Percentiles rank a stretch among this genome's conserved stretches.
These are phyloP conservation scores for Chrysochromulina tobinii DNA, from an alignment of 78 protist species.

Conservation along the genomic window DNA sequence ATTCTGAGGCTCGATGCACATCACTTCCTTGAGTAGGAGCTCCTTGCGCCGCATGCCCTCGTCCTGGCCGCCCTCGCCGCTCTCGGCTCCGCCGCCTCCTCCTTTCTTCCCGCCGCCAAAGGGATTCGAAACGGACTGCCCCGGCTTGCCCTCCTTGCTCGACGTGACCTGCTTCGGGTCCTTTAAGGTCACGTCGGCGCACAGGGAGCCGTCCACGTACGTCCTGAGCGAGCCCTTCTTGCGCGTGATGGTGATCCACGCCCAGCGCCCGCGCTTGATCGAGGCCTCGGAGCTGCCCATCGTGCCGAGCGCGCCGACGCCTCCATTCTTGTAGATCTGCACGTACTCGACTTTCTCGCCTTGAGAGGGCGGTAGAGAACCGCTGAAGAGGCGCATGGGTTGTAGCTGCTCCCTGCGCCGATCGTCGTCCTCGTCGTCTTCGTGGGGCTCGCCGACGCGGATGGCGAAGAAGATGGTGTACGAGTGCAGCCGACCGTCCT, in stretches of 20 bases:
- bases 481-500: neutral
- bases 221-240: neutral
- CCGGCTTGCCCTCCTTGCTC: neutral
- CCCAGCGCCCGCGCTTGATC: conserved; percentile 26
- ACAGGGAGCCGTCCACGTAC: conserved; percentile 1
- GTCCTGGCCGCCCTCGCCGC: neutral
- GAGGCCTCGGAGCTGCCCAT: neutral
- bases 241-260: conserved; percentile 17
- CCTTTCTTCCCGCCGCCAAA: too few relatives aligned
- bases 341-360: neutral
- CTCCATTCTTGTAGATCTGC: conserved; percentile 24
- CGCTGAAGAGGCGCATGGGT: neutral
- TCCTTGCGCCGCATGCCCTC: neutral
- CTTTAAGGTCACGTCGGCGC: neutral
- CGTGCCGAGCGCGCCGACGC: conserved; percentile 21
- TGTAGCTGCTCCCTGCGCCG: neutral
- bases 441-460: neutral
- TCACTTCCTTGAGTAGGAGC: neutral
- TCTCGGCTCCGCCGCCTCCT: too few relatives aligned
- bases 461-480: neutral
- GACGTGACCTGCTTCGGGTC: too few relatives aligned
- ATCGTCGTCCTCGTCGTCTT: neutral
- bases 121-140: too few relatives aligned
- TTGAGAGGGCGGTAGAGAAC: neutral
- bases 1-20: neutral